Base-by-base conservation (phyloP, 176 grass and related monocot species). In the Juncus effusus region DNA sequence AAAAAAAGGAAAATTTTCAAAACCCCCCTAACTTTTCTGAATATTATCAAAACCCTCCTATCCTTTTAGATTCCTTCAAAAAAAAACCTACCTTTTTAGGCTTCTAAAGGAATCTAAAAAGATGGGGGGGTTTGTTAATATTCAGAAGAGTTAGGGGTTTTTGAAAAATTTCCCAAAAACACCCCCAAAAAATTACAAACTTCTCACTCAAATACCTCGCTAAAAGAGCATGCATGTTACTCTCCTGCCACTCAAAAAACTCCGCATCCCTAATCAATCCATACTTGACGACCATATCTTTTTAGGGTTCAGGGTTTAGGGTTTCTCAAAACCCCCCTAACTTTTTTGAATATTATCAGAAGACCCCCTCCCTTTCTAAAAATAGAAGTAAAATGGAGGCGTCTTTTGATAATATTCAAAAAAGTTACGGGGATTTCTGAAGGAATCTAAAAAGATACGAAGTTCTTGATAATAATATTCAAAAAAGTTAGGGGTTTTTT, bases 191-290 rank as follows among this genome's bases (percentile, higher is more conserved):
- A 14, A 28, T 28, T 45, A 0, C 10, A 64, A 73, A 86, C 28
- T 6, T 67, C n/a, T 28, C 19, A 28, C 19, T 2, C 40, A 1
- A 16, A 51, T 93, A 90, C 89, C 89, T 99, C 51, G 83, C 80
- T 64, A 90, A 80, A 14, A 99, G 77, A 62, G 78, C 58, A 0
- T 70, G 38, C 89, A 99, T 87, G 45, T 93, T 99, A 62, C 84
- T 87, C 80, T 93, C 94, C 82, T 89, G 94, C 85, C 94, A 99
- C 58, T 99, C 83, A 70, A 99, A 99, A 80, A 99, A 99, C 8
- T 78, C 64, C 2, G 94, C 80, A 38, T 99, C 89, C 77, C 94
- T 92, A 35, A 93, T 99, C 58, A 99, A 88, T 6, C 94, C 89
- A 76, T 99, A 99, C 56, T 99, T 93, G 47, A 99, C 85, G 13